Percentiles rank a stretch among this genome's conserved stretches.
Evolutionary conservation across 768 basidiomycete genomes (phyloP).

Genomic region (Pluteus cervinus): DNA sequence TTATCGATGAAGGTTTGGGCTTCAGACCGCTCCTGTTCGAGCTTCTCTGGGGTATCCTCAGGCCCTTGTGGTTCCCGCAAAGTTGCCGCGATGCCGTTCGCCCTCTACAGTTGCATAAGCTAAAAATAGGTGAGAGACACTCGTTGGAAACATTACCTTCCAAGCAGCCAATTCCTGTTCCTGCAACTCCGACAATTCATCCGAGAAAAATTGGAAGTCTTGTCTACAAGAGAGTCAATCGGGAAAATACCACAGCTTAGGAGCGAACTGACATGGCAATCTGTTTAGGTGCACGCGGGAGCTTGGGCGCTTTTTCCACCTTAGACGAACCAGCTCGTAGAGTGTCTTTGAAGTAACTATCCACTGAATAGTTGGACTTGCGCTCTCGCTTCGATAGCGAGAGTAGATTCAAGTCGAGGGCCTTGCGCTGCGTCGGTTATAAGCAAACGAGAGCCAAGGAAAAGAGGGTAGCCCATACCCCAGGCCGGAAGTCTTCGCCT

Average conservation of each 20-base stretch:
- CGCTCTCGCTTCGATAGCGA: slow-evolving; percentile 92
- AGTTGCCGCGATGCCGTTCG: slow-evolving; percentile 62
- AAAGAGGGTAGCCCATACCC: slow-evolving; percentile 34
- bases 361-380: slow-evolving; percentile 91
- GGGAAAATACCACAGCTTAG: slow-evolving; percentile 5
- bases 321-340: slow-evolving; percentile 77
- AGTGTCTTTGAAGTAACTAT: slow-evolving; percentile 92
- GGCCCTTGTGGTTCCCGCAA: slow-evolving; percentile 59
- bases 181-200: slow-evolving; percentile 72
- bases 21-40: slow-evolving; percentile 72
- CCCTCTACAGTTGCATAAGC: slow-evolving; percentile 31
- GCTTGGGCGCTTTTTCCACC: slow-evolving; percentile 72
- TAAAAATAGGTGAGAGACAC: background rate
- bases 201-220: slow-evolving; percentile 97
- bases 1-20: slow-evolving; percentile 88
- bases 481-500: slow-evolving; percentile 84
- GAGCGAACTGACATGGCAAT: slow-evolving; percentile 58
- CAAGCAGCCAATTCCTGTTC: slow-evolving; percentile 81
- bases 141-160: slow-evolving; percentile 46
- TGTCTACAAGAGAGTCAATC: slow-evolving; percentile 41
- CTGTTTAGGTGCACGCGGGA: slow-evolving; percentile 85
- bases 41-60: slow-evolving; percentile 76
- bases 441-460: background rate
- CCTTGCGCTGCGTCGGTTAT: slow-evolving; percentile 45
- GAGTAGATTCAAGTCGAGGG: slow-evolving; percentile 68